phyloP scores from a whole-genome alignment of 1,284 basidiomycete species.

The Inonotus obliquus region DNA sequence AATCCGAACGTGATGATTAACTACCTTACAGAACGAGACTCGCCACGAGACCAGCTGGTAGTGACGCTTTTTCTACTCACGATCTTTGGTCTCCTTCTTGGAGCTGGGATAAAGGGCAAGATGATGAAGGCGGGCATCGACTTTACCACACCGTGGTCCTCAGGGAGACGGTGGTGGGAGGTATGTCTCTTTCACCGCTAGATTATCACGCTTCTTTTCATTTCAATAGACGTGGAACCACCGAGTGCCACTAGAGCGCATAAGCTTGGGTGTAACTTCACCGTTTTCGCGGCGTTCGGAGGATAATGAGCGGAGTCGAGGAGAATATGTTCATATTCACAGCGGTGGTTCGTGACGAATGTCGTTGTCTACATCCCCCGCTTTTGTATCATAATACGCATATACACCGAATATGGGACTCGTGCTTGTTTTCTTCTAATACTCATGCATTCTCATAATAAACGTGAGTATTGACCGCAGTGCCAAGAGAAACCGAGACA shows the following conservation, averaged over 20 bases:
- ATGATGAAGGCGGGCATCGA: constrained; percentile 74
- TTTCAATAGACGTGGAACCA: constrained; percentile 52
- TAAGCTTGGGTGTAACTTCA: constrained; percentile 36
- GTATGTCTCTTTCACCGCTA: constrained; percentile 37
- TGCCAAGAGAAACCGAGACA: background rate
- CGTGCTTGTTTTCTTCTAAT: background rate
- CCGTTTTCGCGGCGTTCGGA: constrained; percentile 27
- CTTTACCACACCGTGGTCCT: constrained; percentile 55
- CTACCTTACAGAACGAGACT: constrained; percentile 67
- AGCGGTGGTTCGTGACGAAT: constrained; percentile 6
- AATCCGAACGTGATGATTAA: background rate
- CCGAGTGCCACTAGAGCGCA: constrained; percentile 46
- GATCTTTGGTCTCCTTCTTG: constrained; percentile 78
- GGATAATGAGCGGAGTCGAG: constrained; percentile 28
- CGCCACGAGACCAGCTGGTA: constrained; percentile 85
- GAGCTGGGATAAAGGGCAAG: constrained; percentile 76
- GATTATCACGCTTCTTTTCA: constrained; percentile 7
- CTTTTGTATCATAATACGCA: background rate
- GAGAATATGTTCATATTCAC: constrained; percentile 38
- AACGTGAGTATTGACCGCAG: background rate
- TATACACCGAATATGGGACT: background rate
- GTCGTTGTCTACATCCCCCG: background rate
- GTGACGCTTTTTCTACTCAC: constrained; percentile 86
- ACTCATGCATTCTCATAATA: no score
- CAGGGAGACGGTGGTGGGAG: constrained; percentile 73